Base-by-base conservation (phyloP, 805 yeast genomes). In the Yamadazyma laniorum region DNA sequence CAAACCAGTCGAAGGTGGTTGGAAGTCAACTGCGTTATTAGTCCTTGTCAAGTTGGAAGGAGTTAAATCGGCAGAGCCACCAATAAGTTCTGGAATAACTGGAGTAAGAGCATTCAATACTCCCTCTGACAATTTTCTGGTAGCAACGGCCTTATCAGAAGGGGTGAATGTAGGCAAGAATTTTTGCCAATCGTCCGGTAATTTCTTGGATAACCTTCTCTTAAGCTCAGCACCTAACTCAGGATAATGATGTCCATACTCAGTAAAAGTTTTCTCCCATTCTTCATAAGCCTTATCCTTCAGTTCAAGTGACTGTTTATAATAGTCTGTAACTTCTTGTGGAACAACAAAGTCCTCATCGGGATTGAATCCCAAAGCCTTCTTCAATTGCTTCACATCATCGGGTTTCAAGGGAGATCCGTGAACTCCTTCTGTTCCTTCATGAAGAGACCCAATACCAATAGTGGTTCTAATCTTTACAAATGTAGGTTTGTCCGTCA, bases 21-120 rank as follows among this genome's bases (percentile, higher is more conserved):
- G 96, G 90, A 90, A 91, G 68, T 90, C 96, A 50, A 77, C 78
- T 45, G 95, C 87, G 47, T 71, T 82, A 55, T 76, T 63, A 75
- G 91, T 79, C 76, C 93, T 81, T 59, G 98, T 90, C 73, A 88
- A 77, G 79, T 91, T 93, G 40, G 98, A 91, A 52, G 95, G 95
- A 42, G 98, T 91, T 72, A 91, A 79, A 71, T 91, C 99, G 43
- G 99, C 99, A 51, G 98, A 90, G 59, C 99, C 99, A 72, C 97
- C 97, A 59, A 91, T 70, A 48, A 91, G 71, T 75, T 89, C 96
- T 39, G 98, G 98, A 37, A 91, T 50, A 32, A 52, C 77, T 18
- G 74, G 75, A 54, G 75, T 73, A 53, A 91, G 65, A 48, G 71
- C 66, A 52, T 75, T 72, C 56, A 91, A 70, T 28, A 82, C 87